Evolutionary conservation across 1,284 basidiomycete genomes (phyloP), one percentile per base, ranked within the genome.

Genomic region (Trichosporon inkin): DNA sequence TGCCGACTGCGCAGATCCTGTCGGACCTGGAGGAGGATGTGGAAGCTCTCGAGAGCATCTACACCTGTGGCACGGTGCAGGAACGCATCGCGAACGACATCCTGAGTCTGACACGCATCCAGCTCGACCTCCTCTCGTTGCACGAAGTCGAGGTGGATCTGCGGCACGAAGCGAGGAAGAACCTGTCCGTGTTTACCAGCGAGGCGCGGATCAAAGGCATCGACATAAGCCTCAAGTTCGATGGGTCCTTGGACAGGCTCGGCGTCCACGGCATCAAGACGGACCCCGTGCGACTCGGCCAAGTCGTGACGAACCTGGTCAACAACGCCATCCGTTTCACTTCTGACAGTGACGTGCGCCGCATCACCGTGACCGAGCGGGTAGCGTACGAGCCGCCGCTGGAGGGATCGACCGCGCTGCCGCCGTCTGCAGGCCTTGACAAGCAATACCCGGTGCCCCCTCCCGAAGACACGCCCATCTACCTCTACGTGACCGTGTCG

Each of bases 31-130:
- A 74, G 13, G 78, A 79, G 39, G 56, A 54, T 32, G 55, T 49
- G 40, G 57, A 54, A 28, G 79, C 78, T 55, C 62, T 63, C 8
- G 62, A 64, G 17, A 59, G 59, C 53, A 71, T 72, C 55, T 68
- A 72, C 40, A 70, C 70, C 32, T 78, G 78, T 61, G 78, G 79
- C 38, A 68, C 78, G 14, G 72, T 77, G 0, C 79, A 80, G 65
- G 77, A 78, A 56, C 73, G 78, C 6, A 79, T 80, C 38, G 78
- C 78, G 3, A 76, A 75, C 39, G 79, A 80, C 54, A 73, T 80
- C n/a, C 68, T 79, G 5, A 77, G 77, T 0, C 64, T 80, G 1
- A 77, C 78, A 0, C 65, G 78, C 10, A 75, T 80, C 28, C 79
- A 80, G 58, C 74, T 80, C n/a, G 71, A 71, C 57, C 71, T 72